Conservation (phyloP, 2,329 filamentous ascomycete species). For the Curvularia spicifera region DNA sequence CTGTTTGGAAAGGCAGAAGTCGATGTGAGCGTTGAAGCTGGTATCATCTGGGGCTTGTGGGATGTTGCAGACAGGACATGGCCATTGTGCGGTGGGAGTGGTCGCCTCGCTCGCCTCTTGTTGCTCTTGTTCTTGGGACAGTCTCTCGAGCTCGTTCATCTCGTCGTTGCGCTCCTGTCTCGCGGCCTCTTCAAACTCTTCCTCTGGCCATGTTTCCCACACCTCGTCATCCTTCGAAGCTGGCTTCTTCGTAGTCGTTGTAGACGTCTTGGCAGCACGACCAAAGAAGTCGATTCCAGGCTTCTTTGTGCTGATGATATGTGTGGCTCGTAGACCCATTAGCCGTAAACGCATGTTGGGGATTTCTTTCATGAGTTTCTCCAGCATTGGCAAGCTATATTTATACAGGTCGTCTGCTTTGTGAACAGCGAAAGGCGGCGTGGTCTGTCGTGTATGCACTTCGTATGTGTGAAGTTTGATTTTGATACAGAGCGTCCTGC, state of each 20-base stretch:
- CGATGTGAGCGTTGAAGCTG: constrained; percentile 88
- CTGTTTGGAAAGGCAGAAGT: constrained; percentile 83
- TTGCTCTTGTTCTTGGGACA: constrained; percentile 64
- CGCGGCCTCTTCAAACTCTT: constrained; percentile 68
- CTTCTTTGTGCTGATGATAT: constrained; percentile 85
- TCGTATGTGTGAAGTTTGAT: constrained; percentile 95
- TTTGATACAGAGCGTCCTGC: constrained; percentile 89
- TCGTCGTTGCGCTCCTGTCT: constrained; percentile 66
- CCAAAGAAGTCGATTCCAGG: constrained; percentile 84
- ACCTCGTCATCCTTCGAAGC: constrained; percentile 45
- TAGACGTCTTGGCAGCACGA: constrained; percentile 31
- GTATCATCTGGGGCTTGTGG: constrained; percentile 77
- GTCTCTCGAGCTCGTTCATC: constrained; percentile 65
- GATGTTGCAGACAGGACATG: constrained; percentile 84
- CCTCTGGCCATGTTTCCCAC: constrained; percentile 74
- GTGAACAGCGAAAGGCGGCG: constrained; percentile 73
- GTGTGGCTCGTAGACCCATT: constrained; percentile 87
- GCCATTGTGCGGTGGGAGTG: constrained; percentile 63
- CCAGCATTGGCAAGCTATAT: constrained; percentile 79
- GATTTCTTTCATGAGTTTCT: constrained; percentile 82
- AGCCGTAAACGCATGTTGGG: constrained; percentile 79
- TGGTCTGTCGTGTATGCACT: constrained; percentile 81
- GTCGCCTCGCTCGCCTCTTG: constrained; percentile 15
- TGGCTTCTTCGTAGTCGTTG: constrained; percentile 16
- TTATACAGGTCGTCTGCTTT: constrained; percentile 83